phyloP scores from a whole-genome alignment of 2,329 filamentous ascomycete genomes.

The Alternaria tenuissima region DNA sequence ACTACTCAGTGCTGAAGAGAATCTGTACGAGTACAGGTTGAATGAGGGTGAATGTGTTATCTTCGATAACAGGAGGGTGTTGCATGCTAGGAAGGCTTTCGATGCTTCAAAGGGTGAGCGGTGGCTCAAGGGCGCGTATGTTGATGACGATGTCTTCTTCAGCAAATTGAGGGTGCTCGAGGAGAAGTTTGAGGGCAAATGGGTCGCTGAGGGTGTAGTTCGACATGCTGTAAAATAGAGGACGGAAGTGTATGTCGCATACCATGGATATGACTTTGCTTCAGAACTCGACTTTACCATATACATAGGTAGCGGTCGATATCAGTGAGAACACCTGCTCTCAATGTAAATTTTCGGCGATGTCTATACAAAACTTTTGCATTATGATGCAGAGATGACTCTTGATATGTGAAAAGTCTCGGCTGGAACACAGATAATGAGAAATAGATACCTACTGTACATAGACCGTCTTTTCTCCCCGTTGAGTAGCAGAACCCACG shows the following conservation, averaged over 20 bases:
- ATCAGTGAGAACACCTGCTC: background rate
- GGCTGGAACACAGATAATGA: background rate
- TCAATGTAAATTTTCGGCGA: background rate
- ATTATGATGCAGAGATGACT: background rate
- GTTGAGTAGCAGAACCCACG: background rate
- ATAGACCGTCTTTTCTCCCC: background rate
- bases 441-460: background rate
- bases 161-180: slow-evolving; percentile 57
- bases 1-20: slow-evolving; percentile 64
- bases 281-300: background rate
- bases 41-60: slow-evolving; percentile 86
- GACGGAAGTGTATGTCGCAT: background rate
- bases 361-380: background rate
- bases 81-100: slow-evolving; percentile 84
- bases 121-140: slow-evolving; percentile 87
- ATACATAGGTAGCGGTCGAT: background rate
- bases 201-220: slow-evolving; percentile 47
- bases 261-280: background rate
- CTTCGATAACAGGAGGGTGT: slow-evolving; percentile 87
- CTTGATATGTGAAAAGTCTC: background rate
- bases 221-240: slow-evolving; percentile 24
- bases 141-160: slow-evolving; percentile 71
- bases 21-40: slow-evolving; percentile 75
- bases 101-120: slow-evolving; percentile 71
- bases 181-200: slow-evolving; percentile 45